Base-by-base conservation (phyloP, 257 asterid genomes). In the Salvia rosmarinus region DNA sequence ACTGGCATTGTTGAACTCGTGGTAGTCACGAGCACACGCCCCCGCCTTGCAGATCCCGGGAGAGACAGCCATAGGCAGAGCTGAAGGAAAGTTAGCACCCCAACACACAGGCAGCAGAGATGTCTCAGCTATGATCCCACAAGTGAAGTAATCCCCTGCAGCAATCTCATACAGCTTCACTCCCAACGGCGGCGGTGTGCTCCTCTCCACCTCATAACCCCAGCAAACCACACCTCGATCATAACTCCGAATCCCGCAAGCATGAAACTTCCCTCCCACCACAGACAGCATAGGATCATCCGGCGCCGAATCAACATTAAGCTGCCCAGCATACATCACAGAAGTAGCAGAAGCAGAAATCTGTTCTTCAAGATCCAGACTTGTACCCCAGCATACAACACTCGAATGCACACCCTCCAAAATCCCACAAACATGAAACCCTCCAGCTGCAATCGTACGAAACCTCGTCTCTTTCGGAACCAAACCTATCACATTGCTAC, bases 361-460 rank as follows among this genome's bases (percentile, higher is more conserved):
- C 77, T 78, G 86, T 54, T 72, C 78, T 5, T 90, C 95, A 46
- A 83, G 77, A 75, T 82, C 86, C 75, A 90, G 75, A 76, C 96
- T 87, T 42, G 79, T 85, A 11, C 98, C 98, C 95, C 96, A 88
- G 72, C 98, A 92, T 61, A 75, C 57, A 17, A 83, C 90, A 13
- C 78, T 76, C 3, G 97, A 81, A 70, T 75, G 70, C 40, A 71
- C 70, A 51, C 87, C 95, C 61, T 87, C 95, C 40, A 85, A 37
- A 73, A 90, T 90, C 78, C 98, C 98, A 78, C 98, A 92, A 21
- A 92, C 93, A 75, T 92, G 98, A 81, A 76, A 87, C 5, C 97
- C 98, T n/a, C 98, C 98, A 0, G 98, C 95, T 17, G 93, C 90
- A 62, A 92, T 88, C 74, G 80, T 89, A 68, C 72, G 62, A 63